phyloP scores from a whole-genome alignment of 169 alveolate species.

The Perkinsus olseni region DNA sequence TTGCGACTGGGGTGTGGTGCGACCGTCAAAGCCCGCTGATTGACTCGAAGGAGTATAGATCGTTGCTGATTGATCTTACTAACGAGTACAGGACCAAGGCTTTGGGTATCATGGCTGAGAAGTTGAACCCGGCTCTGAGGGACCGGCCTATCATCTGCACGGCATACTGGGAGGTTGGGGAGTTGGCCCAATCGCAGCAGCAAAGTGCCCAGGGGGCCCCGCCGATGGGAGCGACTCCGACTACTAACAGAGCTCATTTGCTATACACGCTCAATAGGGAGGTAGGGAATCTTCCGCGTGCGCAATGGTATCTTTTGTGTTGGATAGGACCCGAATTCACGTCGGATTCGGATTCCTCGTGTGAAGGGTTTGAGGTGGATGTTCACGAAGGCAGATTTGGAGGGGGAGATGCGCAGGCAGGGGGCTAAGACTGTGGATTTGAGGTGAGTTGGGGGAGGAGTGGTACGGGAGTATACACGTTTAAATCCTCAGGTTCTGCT shows the following conservation, averaged over 20 bases:
- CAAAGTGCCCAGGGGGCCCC: neutral
- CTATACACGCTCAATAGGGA: neutral
- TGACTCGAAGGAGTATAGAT: neutral
- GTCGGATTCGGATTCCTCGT: neutral
- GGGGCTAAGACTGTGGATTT: neutral
- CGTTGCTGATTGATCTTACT: neutral
- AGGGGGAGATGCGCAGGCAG: neutral
- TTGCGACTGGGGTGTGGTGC: slow-evolving; percentile 2
- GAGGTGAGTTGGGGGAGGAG: neutral
- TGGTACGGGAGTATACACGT: too few relatives aligned
- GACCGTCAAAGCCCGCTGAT: neutral
- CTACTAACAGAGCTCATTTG: neutral
- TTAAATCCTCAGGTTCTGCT: neutral
- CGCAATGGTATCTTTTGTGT: neutral
- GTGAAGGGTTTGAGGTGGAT: neutral
- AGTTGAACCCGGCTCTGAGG: slow-evolving; percentile 5
- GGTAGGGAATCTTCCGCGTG: neutral
- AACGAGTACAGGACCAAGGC: slow-evolving; percentile 4
- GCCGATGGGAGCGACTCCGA: neutral
- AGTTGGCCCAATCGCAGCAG: neutral
- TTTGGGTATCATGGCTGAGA: slow-evolving; percentile 10
- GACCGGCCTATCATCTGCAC: neutral
- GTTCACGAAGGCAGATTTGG: neutral
- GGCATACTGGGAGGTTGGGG: neutral
- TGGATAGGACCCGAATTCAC: neutral